phyloP scores from a whole-genome alignment of 352 stramenopile species.

The Phytopythium litorale region DNA sequence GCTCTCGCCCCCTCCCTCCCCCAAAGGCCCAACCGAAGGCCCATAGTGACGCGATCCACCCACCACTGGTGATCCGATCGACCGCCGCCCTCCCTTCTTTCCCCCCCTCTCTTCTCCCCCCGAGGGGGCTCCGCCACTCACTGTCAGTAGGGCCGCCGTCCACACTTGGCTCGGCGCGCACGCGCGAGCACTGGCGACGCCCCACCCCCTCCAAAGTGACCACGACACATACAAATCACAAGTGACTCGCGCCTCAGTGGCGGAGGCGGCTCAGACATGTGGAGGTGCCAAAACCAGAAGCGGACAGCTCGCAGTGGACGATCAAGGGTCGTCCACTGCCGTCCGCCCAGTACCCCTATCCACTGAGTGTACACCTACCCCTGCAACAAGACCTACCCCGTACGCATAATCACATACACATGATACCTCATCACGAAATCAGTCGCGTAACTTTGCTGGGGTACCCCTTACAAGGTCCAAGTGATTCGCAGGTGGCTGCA shows the following conservation, averaged over 20 bases:
- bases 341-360: neutral
- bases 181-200: neutral
- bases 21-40: neutral
- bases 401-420: neutral
- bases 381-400: neutral
- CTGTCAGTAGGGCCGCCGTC: neutral
- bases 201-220: neutral
- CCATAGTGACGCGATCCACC: neutral
- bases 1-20: too few relatives aligned
- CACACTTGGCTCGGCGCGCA: neutral
- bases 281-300: too few relatives aligned
- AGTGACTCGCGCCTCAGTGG: neutral
- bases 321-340: neutral
- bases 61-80: neutral
- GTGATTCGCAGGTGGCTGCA: neutral
- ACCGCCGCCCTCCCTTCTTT: neutral
- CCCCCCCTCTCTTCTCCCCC: neutral
- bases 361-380: neutral
- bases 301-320: neutral
- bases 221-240: neutral
- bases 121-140: slow-evolving; percentile 1
- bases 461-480: neutral
- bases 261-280: neutral
- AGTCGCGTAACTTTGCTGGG: neutral
- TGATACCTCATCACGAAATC: slow-evolving; percentile 1